Evolutionary conservation across 2,329 filamentous ascomycete genomes (phyloP).

Genomic region (Bimuria novae-zelandiae): DNA sequence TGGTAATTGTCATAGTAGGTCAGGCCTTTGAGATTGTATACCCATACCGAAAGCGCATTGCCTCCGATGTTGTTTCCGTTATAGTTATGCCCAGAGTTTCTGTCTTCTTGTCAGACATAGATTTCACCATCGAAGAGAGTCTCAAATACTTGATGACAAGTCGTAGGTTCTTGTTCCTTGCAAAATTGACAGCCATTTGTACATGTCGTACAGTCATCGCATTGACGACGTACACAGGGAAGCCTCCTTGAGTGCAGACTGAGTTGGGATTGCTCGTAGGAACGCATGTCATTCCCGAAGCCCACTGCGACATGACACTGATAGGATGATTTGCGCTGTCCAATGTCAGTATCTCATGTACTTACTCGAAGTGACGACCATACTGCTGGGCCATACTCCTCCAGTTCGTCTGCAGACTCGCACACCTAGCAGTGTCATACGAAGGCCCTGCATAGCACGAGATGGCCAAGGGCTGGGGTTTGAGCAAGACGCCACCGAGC

Average conservation of each 20-base stretch:
- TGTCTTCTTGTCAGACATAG: background rate
- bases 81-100: conserved; percentile 29
- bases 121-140: too few relatives aligned
- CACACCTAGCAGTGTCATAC: conserved; percentile 24
- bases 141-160: conserved; percentile 23
- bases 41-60: conserved; percentile 26
- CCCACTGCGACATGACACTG: conserved; percentile 30
- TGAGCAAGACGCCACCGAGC: conserved; percentile 27
- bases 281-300: conserved; percentile 35
- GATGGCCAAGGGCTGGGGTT: conserved; percentile 26
- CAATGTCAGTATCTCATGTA: background rate
- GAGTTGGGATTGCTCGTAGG: conserved; percentile 42
- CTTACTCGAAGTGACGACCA: background rate
- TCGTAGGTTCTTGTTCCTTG: conserved; percentile 22
- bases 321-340: conserved; percentile 29
- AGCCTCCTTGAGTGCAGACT: conserved; percentile 33
- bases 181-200: conserved; percentile 31
- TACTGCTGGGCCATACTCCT: conserved; percentile 25
- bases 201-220: conserved; percentile 28
- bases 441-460: conserved; percentile 28
- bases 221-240: conserved; percentile 31
- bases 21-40: conserved; percentile 25
- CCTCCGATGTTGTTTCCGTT: conserved; percentile 27
- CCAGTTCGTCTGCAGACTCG: conserved; percentile 22
- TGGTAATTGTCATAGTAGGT: conserved; percentile 23